Percentiles rank a stretch among this genome's conserved stretches.
Evolutionary conservation across 2,329 filamentous ascomycete genomes (phyloP).

Genomic region (Catunica adiposa): DNA sequence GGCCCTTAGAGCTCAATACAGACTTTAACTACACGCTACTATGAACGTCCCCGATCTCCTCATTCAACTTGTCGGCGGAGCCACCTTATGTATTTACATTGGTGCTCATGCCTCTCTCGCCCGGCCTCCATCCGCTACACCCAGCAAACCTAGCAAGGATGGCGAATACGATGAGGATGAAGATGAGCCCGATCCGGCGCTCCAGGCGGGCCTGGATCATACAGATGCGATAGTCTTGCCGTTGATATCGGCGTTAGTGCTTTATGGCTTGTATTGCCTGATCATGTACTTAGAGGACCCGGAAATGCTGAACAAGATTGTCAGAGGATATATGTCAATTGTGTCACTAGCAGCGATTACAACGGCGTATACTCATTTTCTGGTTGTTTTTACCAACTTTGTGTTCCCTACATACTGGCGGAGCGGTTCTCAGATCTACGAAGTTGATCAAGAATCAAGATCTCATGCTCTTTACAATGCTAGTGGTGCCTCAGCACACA

Average conservation of each 20-base stretch:
- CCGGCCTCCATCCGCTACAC: conserved; percentile 62
- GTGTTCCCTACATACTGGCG: conserved; percentile 60
- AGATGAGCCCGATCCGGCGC: conserved; percentile 33
- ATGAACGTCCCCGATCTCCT: not conserved
- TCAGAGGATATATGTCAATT: conserved; percentile 68
- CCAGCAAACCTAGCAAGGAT: conserved; percentile 23
- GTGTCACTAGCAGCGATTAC: conserved; percentile 65
- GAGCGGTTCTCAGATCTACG: conserved; percentile 20
- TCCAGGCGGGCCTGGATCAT: conserved; percentile 27
- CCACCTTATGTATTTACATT: conserved; percentile 68
- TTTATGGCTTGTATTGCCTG: conserved; percentile 67
- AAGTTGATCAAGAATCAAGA: conserved; percentile 22
- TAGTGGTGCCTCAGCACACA: conserved; percentile 15
- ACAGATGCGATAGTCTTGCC: conserved; percentile 77
- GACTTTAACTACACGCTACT: not conserved
- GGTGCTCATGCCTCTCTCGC: conserved; percentile 74
- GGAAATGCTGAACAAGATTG: conserved; percentile 60
- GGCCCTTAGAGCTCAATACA: not conserved
- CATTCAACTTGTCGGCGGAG: conserved; percentile 39
- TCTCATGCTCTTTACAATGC: conserved; percentile 12
- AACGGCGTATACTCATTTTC: conserved; percentile 53
- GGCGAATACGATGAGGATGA: conserved; percentile 27
- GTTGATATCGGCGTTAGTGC: conserved; percentile 52
- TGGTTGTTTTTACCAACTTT: conserved; percentile 48
- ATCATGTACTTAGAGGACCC: conserved; percentile 81